Conservation (phyloP, 805 yeast species). For the Jamesozyma gamospora region DNA sequence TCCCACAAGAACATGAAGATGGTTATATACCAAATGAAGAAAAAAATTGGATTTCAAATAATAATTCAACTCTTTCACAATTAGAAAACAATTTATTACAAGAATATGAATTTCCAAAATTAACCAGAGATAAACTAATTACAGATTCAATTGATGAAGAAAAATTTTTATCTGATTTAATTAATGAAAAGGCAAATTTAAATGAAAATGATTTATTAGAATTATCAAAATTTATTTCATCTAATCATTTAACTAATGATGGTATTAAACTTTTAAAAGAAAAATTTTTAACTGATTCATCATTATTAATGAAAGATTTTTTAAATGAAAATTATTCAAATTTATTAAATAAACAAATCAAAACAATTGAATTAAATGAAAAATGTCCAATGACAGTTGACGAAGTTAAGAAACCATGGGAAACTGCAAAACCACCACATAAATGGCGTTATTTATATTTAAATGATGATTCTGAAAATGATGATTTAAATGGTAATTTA, state of each 20-base stretch:
- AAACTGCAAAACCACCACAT: slow-evolving; percentile 86
- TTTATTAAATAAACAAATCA: slow-evolving; percentile 37
- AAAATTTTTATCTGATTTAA: background rate
- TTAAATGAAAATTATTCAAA: slow-evolving; percentile 47
- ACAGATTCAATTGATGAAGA: background rate
- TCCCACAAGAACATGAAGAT: slow-evolving; percentile 86
- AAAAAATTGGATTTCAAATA: slow-evolving; percentile 47
- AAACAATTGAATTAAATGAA: slow-evolving; percentile 51
- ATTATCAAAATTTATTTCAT: slow-evolving; percentile 47
- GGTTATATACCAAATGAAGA: slow-evolving; percentile 80
- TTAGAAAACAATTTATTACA: slow-evolving; percentile 65
- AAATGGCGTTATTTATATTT: slow-evolving; percentile 62
- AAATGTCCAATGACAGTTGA: slow-evolving; percentile 45
- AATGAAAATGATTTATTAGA: slow-evolving; percentile 37
- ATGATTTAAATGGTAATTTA: slow-evolving; percentile 31
- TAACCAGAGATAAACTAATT: slow-evolving; percentile 28
- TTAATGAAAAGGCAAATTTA: slow-evolving; percentile 16
- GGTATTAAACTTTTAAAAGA: slow-evolving; percentile 37
- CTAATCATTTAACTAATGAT: slow-evolving; percentile 35
- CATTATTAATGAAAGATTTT: slow-evolving; percentile 55
- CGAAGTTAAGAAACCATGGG: slow-evolving; percentile 71
- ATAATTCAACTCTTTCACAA: slow-evolving; percentile 70
- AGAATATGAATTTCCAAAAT: slow-evolving; percentile 76
- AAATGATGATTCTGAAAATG: slow-evolving; percentile 13
- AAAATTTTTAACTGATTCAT: slow-evolving; percentile 56